A percentile compares a stretch with the other conserved stretches of the same genome.
These are phyloP conservation scores for Thelephora ganbajun DNA, from an alignment of 768 basidiomycete species.

Conservation along the genomic window DNA sequence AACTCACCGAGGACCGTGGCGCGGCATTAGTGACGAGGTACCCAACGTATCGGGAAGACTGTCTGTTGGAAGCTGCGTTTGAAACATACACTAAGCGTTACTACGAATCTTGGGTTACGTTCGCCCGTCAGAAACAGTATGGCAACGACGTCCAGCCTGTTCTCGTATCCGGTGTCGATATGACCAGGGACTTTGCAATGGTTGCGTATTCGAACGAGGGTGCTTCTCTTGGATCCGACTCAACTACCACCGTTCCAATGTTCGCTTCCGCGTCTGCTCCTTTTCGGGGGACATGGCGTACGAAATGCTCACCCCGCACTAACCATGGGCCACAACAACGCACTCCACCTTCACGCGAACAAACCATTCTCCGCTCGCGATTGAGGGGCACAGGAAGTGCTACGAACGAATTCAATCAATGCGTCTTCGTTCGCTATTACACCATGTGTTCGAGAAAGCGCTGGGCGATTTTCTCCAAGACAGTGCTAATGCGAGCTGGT, in stretches of 20 bases:
- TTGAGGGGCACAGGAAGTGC: neutral
- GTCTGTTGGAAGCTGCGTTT: neutral
- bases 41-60: neutral
- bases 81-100: slow-evolving; percentile 3
- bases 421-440: slow-evolving; percentile 3
- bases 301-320: neutral
- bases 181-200: slow-evolving; percentile 5
- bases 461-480: neutral
- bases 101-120: slow-evolving; percentile 3
- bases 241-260: neutral
- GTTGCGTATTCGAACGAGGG: slow-evolving; percentile 1
- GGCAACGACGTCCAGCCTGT: neutral
- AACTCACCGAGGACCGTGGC: neutral
- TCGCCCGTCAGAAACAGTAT: slow-evolving; percentile 1
- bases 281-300: slow-evolving; percentile 3
- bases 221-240: neutral
- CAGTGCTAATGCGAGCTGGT: neutral
- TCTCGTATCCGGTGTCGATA: slow-evolving; percentile 4
- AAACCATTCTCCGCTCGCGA: too few species aligned
- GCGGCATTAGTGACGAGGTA: slow-evolving; percentile 3
- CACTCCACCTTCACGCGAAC: neutral
- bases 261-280: neutral
- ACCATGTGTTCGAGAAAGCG: neutral
- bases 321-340: slow-evolving; percentile 4
- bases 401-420: slow-evolving; percentile 1